Evolutionary conservation across 1,284 basidiomycete genomes (phyloP).

Genomic region (Anthracocystis panici-leucophaei): DNA sequence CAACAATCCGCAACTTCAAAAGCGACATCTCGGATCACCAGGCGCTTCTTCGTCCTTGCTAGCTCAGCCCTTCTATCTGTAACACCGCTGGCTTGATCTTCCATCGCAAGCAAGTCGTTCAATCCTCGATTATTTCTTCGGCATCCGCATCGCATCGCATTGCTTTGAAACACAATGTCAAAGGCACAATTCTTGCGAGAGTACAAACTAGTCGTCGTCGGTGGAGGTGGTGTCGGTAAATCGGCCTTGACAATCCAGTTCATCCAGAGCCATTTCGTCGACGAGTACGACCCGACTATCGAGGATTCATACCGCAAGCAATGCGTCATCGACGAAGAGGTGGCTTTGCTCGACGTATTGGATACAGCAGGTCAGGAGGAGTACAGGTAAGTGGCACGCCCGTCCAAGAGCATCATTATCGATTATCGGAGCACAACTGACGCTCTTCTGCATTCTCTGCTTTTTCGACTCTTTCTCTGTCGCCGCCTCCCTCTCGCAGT

Average conservation of each 20-base stretch:
- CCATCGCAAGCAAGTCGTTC: too few species aligned
- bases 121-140: background rate
- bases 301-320: constrained; percentile 74
- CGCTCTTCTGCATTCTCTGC: background rate
- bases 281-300: constrained; percentile 98
- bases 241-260: constrained; percentile 97
- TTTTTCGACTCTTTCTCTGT: too few species aligned
- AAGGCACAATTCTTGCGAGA: constrained; percentile 77
- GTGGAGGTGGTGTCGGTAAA: constrained; percentile 97
- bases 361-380: constrained; percentile 99
- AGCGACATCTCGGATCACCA: too few species aligned
- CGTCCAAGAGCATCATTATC: background rate
- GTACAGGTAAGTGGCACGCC: constrained; percentile 79
- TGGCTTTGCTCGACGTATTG: constrained; percentile 94
- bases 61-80: too few species aligned
- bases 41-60: too few species aligned
- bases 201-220: constrained; percentile 82
- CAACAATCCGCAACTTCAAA: background rate
- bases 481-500: constrained; percentile 71
- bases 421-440: background rate
- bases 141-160: background rate
- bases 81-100: too few species aligned
- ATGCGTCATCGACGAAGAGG: constrained; percentile 88
- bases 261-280: constrained; percentile 91
- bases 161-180: constrained; percentile 15